Evolutionary conservation across 164 flowering plant species (phyloP).

Genomic region (Echeveria elegans): DNA sequence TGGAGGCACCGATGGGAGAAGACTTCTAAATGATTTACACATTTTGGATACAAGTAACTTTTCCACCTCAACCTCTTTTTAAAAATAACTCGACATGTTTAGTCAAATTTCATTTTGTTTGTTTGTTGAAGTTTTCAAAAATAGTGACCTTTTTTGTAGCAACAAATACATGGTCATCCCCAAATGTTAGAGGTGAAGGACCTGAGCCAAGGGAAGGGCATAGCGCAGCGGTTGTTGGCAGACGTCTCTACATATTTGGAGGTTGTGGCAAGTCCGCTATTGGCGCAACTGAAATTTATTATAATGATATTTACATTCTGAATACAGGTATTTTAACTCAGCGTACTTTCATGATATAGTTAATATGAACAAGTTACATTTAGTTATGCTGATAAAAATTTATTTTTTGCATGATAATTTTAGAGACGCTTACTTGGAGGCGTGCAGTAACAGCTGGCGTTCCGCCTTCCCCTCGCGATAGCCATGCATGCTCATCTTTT

Average conservation of each 20-base stretch:
- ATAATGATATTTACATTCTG: constrained; percentile 75
- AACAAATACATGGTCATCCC: constrained; percentile 73
- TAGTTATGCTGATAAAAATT: background rate
- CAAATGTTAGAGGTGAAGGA: constrained; percentile 67
- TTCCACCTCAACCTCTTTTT: no score
- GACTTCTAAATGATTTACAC: constrained; percentile 77
- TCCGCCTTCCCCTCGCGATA: constrained; percentile 85
- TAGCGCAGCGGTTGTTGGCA: constrained; percentile 78
- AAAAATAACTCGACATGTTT: background rate
- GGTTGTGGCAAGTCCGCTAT: constrained; percentile 78
- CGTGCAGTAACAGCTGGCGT: constrained; percentile 58
- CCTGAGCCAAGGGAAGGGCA: constrained; percentile 96
- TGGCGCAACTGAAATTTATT: constrained; percentile 53
- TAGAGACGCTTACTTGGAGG: constrained; percentile 83
- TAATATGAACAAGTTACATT: background rate
- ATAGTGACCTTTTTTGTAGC: constrained; percentile 29
- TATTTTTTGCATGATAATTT: constrained; percentile 9
- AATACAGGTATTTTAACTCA: constrained; percentile 69
- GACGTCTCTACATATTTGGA: constrained; percentile 85
- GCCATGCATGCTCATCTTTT: constrained; percentile 96
- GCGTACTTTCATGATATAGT: no score
- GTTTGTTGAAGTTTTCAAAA: background rate
- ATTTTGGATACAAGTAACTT: constrained; percentile 49
- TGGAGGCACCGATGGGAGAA: constrained; percentile 95
- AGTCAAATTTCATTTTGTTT: background rate